These are phyloP conservation scores for Pythium rhizo-oryzae DNA, from an alignment of 352 stramenopile species.

Conservation along the genomic window DNA sequence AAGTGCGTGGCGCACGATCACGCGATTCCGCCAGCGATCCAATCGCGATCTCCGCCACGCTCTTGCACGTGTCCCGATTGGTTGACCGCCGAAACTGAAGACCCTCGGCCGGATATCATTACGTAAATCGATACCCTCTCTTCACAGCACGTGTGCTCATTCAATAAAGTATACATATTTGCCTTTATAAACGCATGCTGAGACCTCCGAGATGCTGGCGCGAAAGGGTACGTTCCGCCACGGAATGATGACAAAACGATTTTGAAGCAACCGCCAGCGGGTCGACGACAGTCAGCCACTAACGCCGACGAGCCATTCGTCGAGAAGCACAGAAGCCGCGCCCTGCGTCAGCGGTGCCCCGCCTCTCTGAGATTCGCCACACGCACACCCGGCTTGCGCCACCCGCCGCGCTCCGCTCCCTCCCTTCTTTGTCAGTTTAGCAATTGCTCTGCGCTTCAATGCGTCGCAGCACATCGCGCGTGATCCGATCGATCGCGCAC, in stretches of 20 bases:
- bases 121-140: background rate
- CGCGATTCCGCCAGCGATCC: background rate
- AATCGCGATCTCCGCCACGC: conserved; percentile 12
- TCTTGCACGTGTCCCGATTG: conserved; percentile 16
- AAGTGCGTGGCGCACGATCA: background rate
- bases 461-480: conserved; percentile 16
- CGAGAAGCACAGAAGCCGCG: background rate
- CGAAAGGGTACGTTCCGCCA: conserved; percentile 20
- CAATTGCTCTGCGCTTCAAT: conserved; percentile 5
- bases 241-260: conserved; percentile 21
- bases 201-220: conserved; percentile 5
- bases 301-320: conserved; percentile 4
- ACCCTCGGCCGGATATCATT: background rate
- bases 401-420: too few relatives aligned
- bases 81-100: conserved; percentile 1
- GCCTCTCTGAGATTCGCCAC: background rate
- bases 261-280: conserved; percentile 11
- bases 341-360: background rate
- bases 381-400: background rate
- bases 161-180: background rate
- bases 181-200: conserved; percentile 7
- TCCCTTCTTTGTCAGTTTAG: background rate
- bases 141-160: too few relatives aligned
- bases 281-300: conserved; percentile 11
- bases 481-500: conserved; percentile 25